Conservation (phyloP, 192 early-diverging fungal genomes). For the Coemansia sp. region DNA sequence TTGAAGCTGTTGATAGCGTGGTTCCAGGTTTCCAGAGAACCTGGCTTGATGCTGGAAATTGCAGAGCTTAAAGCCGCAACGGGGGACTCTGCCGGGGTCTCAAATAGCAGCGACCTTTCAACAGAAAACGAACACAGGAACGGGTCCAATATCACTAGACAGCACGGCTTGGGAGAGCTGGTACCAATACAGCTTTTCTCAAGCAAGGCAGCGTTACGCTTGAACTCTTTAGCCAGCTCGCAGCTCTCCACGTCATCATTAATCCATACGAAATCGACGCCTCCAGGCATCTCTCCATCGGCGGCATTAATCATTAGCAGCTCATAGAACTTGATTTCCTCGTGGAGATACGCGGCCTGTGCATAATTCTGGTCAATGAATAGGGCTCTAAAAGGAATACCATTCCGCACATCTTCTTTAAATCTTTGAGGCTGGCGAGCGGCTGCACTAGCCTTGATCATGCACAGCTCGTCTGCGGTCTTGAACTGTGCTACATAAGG, state of each 20-base stretch:
- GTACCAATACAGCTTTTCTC: not conserved
- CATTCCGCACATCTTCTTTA: not conserved
- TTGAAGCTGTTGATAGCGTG: not conserved
- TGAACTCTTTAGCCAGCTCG: not conserved
- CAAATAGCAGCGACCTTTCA: not conserved
- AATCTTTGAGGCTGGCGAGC: not conserved
- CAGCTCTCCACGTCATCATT: not conserved
- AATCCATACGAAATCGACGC: constrained; percentile 9
- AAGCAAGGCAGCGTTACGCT: not conserved
- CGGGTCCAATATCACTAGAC: not conserved
- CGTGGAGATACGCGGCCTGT: not conserved
- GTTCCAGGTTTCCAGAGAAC: not conserved
- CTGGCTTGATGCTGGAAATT: not conserved
- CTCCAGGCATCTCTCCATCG: not conserved
- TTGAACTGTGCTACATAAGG: not conserved
- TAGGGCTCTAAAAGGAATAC: not conserved
- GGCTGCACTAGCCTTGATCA: not conserved
- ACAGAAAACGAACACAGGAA: not conserved
- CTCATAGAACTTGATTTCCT: not conserved
- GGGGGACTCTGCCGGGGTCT: not conserved
- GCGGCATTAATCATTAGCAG: not conserved
- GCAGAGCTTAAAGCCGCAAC: not conserved
- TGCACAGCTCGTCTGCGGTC: not conserved
- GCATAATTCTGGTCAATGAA: not conserved
- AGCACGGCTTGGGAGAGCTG: not conserved